phyloP scores from a whole-genome alignment of 2,329 filamentous ascomycete genomes.

The Ophiostoma novo-ulmi region DNA sequence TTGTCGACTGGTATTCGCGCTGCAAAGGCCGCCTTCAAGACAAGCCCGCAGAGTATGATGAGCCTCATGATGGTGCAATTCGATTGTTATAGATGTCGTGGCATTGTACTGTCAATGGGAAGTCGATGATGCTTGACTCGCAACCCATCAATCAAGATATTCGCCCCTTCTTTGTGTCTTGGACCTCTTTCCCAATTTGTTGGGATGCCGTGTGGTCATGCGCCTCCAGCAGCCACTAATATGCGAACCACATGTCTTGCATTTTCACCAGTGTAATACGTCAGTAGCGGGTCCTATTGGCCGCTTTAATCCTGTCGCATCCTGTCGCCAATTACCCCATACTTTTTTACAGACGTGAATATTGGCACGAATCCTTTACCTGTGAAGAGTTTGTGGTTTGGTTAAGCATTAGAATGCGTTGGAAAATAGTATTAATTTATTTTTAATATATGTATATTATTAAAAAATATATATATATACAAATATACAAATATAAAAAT shows the following conservation, averaged over 20 bases:
- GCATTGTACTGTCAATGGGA: neutral
- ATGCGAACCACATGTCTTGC: constrained; percentile 12
- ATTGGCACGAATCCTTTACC: neutral
- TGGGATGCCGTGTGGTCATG: neutral
- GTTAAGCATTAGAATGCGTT: too few species aligned
- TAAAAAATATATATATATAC: too few species aligned
- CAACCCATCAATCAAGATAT: neutral
- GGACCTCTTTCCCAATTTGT: neutral
- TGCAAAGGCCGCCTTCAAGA: neutral
- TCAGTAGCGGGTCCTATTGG: constrained; percentile 6
- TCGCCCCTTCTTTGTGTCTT: neutral
- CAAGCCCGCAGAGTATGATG: neutral
- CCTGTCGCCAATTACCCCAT: neutral
- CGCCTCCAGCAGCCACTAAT: neutral
- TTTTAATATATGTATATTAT: too few species aligned
- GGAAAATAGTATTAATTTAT: too few species aligned
- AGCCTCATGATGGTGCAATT: neutral
- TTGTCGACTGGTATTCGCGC: neutral
- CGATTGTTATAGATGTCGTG: neutral
- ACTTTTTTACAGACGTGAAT: neutral
- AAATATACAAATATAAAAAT: too few species aligned
- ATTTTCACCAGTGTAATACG: constrained; percentile 1
- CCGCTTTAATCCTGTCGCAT: neutral
- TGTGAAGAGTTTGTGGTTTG: neutral
- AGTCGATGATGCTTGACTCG: neutral